Evolutionary conservation across 352 stramenopile species (phyloP), one percentile per base, ranked within the genome.

Genomic region (Pythium vanterpoolii): DNA sequence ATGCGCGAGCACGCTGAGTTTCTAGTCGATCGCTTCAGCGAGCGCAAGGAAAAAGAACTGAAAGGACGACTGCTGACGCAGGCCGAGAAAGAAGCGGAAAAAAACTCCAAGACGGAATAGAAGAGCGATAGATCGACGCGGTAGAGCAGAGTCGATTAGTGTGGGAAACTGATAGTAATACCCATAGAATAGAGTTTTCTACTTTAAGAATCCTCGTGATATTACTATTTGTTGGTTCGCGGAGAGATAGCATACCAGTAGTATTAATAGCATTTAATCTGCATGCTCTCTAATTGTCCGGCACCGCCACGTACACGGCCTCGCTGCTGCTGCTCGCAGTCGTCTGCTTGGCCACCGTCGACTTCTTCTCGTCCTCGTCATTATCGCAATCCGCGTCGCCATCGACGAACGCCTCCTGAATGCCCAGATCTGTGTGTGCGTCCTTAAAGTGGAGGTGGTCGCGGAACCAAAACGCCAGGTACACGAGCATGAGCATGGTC

Each of bases 401-500:
- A 27, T 56, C 46, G 2, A 40, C 34, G 0, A 40, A 16, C 18
- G 34, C n/a, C 18, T 51, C 46, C 38, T 64, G 56, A 23, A 53
- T 44, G 5, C 2, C 36, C 2, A 56, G 10, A 18, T 64, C 46
- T 0, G 8, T n/a, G 27, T n/a, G 21, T 5, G 46, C 5, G 38
- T 52, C 13, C 28, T 52, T 57, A 39, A 64, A 64, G 30, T 6
- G 46, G 47, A 56, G 39, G 18, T 58, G 57, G 38, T 46, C 38
- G 21, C 46, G 56, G 45, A 63, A 56, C 56, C 56, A 63, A n/a
- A 56, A 56, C 16, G 56, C 45, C 11, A 63, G 39, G 34, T 63
- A 26, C 24, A 89, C 79, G 19, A 89, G 72, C 44, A 69, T 64
- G 21, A 91, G 72, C 82, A 89, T 89, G 8, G 84, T 77, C 19